Evolutionary conservation across 2,329 filamentous ascomycete species (phyloP), one percentile per base, ranked within the genome.

Genomic region (Didymella pomorum): DNA sequence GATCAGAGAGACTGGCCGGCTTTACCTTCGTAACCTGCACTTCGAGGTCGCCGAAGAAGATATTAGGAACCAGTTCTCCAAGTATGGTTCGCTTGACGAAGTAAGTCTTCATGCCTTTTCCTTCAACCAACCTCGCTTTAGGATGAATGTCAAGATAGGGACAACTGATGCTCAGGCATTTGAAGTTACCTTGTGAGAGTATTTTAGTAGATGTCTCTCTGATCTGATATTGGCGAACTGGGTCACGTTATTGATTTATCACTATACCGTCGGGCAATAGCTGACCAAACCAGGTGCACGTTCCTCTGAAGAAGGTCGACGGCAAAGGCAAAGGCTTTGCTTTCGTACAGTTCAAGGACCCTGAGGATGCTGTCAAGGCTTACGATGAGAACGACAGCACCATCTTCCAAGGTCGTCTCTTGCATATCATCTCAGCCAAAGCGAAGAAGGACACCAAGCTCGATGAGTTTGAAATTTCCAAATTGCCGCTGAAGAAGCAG

Each of bases 151-250:
- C 90, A 73, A 87, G 95, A 98, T 98, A 98, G 95, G 95, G 95
- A 98, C 95, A 98, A 88, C 94, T 93, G 91, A 97, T 94, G 90
- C 90, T 71, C 83, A 81, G 60, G 92, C 91, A 92, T 83, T 83
- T 98, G 93, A 96, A 93, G 91, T 87, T 83, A 92, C 71, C 87
- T 88, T 66, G 89, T 89, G 89, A 93, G 89, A 92, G 86, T 90
- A 95, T 97, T 96, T 97, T 99, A 97, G 95, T 99, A 99, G 94
- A 98, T 97, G 91, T 92, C 90, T 93, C 88, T 92, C 89, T 83
- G 82, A 86, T 88, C 92, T 95, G 90, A 93, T 80, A 81, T 80
- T 63, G 55, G 66, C 66, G 57, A 66, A 56, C 51, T n/a, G 11
- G 29, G 21, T 35, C 42, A 23, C 20, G 12, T 46, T 7, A 29